Evolutionary conservation across 352 stramenopile species (phyloP).

Genomic region (Pythium chondricola): DNA sequence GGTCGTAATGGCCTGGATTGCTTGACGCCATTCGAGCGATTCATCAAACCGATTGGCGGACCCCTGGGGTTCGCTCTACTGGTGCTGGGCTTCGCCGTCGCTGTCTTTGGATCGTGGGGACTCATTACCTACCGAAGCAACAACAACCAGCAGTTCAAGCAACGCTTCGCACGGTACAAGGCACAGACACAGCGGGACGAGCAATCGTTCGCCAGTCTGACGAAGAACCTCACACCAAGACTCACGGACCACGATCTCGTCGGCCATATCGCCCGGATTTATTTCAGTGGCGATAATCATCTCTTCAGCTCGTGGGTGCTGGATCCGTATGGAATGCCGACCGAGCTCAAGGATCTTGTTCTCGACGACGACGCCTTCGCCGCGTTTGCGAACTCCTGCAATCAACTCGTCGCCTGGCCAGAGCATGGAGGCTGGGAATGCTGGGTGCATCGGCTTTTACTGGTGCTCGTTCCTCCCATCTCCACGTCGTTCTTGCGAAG

Average conservation of each 20-base stretch:
- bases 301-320: slow-evolving; percentile 59
- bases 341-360: slow-evolving; percentile 56
- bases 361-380: slow-evolving; percentile 65
- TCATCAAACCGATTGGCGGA: slow-evolving; percentile 76
- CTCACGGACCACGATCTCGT: slow-evolving; percentile 75
- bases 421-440: slow-evolving; percentile 44
- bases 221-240: slow-evolving; percentile 57
- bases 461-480: slow-evolving; percentile 41
- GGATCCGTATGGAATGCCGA: slow-evolving; percentile 50
- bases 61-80: slow-evolving; percentile 68
- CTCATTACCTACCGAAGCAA: slow-evolving; percentile 58
- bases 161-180: slow-evolving; percentile 68
- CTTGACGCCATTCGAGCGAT: slow-evolving; percentile 75
- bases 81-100: slow-evolving; percentile 39
- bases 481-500: slow-evolving; percentile 60
- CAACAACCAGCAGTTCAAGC: slow-evolving; percentile 28
- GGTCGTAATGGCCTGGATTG: slow-evolving; percentile 72
- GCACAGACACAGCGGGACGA: slow-evolving; percentile 66
- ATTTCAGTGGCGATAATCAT: slow-evolving; percentile 70
- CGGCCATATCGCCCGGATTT: slow-evolving; percentile 63
- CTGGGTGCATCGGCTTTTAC: slow-evolving; percentile 50
- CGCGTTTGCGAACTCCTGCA: slow-evolving; percentile 65
- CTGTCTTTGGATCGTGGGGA: slow-evolving; percentile 62
- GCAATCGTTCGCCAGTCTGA: slow-evolving; percentile 64
- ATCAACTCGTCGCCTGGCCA: slow-evolving; percentile 61